These are phyloP conservation scores for Nakaseomyces bracarensis DNA, from an alignment of 1,139 yeast genomes.

Conservation along the genomic window DNA sequence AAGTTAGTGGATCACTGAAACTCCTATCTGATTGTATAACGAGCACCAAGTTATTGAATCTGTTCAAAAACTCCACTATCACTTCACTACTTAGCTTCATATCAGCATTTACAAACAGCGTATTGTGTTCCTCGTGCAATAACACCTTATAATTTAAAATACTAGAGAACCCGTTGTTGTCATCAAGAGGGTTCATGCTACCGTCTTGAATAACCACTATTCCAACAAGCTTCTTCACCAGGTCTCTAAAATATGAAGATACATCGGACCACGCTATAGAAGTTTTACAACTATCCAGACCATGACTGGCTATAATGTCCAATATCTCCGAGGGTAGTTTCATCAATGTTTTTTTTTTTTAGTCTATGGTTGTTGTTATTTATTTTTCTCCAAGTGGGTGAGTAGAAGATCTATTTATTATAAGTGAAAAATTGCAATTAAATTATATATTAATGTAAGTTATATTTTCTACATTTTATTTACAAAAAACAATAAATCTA, in stretches of 20 bases:
- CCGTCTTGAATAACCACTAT: conserved; percentile 15
- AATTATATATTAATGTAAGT: too few relatives aligned
- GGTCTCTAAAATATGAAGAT: conserved; percentile 11
- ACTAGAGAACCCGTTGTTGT: neutral
- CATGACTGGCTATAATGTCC: conserved; percentile 14
- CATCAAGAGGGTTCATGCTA: conserved; percentile 3
- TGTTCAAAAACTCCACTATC: conserved; percentile 8
- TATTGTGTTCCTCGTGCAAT: conserved; percentile 10
- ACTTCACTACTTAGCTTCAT: conserved; percentile 5
- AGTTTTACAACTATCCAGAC: conserved; percentile 15
- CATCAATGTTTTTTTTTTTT: conserved; percentile 8
- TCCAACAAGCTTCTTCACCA: conserved; percentile 13
- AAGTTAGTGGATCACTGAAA: conserved; percentile 15
- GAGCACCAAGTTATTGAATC: conserved; percentile 11
- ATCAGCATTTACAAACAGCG: conserved; percentile 11
- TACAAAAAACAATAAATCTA: too few relatives aligned
- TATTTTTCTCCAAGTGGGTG: too few relatives aligned
- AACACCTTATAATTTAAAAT: conserved; percentile 11
- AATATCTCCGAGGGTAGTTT: conserved; percentile 15
- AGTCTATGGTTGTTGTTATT: neutral
- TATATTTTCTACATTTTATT: too few relatives aligned
- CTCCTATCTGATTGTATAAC: conserved; percentile 15
- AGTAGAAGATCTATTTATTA: too few relatives aligned
- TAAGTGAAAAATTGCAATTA: too few relatives aligned
- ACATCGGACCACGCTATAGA: conserved; percentile 17